Evolutionary conservation across 2,329 filamentous ascomycete species (phyloP), one percentile per base, ranked within the genome.

Genomic region (Claviceps monticola): DNA sequence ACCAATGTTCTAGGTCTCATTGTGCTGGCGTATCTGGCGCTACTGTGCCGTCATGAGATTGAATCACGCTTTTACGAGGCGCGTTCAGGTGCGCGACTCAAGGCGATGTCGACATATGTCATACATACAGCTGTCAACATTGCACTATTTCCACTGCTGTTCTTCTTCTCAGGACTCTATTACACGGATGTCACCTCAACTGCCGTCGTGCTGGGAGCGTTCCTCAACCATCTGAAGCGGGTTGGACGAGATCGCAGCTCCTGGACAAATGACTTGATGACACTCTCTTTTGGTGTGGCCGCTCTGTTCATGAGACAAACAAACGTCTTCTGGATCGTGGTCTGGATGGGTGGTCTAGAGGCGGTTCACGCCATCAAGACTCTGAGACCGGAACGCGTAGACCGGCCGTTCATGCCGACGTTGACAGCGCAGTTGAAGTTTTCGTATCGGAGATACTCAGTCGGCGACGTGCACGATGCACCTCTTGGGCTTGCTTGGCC

Each of bases 121-220:
- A 63, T 76, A 26, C 80, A 88, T 58, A 82, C 80, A 0, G 85
- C 84, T 2, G 62, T 93, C 57, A 95, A 96, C 58, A 79, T 95
- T 42, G 81, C 81, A 17, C 72, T 95, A 0, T 96, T 97, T 56
- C 93, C 93, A 0, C 80, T 90, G 0, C 66, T 98, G 0, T 96
- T 95, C 74, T 98, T 98, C 75, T 98, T 98, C 67, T 93, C 88
- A 0, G 89, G 81, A 0, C 72, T 98, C 7, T 98, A 95, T 66
- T 98, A 98, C 66, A 98, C 93, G 0, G 93, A 98, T 65, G 78
- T 96, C 2, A 74, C 86, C 49, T 94, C 91, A 0, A 86, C 89
- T 0, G 72, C 86, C 7, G 75, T 82, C 1, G 87, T 96, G 0
- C 69, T 96, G 8, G 64, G 80, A 2, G 79, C 81, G 1, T 93